Percentiles rank a stretch among this genome's conserved stretches.
Conservation (phyloP, 2,329 filamentous ascomycete species). For the Pseudopithomyces chartarum region DNA sequence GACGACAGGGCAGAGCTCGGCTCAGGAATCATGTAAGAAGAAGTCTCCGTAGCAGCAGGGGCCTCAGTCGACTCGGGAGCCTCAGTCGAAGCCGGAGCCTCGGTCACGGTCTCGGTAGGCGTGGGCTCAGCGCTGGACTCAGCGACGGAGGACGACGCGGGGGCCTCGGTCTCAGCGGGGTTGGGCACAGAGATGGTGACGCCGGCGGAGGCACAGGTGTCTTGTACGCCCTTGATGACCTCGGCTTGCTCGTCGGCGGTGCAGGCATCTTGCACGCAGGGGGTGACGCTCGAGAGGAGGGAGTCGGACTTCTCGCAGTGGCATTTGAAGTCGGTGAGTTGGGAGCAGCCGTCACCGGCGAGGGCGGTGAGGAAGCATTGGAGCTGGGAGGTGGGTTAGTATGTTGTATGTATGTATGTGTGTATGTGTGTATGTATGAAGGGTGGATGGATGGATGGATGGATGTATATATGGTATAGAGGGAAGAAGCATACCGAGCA, state of each 20-base stretch:
- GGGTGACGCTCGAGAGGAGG: slow-evolving; percentile 49
- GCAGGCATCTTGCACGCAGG: slow-evolving; percentile 54
- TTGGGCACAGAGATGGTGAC: slow-evolving; percentile 34
- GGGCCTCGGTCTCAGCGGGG: slow-evolving; percentile 13
- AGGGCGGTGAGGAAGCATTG: slow-evolving; percentile 53
- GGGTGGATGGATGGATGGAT: too few relatives aligned
- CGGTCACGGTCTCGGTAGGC: slow-evolving; percentile 6
- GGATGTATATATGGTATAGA: neutral
- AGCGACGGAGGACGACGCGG: slow-evolving; percentile 14
- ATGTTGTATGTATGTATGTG: too few relatives aligned
- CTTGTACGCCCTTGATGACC: slow-evolving; percentile 34
- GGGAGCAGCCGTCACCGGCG: slow-evolving; percentile 50
- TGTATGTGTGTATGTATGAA: neutral
- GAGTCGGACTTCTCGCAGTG: slow-evolving; percentile 53
- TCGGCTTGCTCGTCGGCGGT: slow-evolving; percentile 41
- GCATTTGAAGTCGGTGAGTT: slow-evolving; percentile 55
- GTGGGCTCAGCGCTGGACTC: slow-evolving; percentile 7
- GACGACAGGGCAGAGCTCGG: slow-evolving; percentile 17
- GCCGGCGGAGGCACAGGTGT: slow-evolving; percentile 40
- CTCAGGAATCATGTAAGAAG: slow-evolving; percentile 1
- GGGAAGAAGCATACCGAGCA: slow-evolving; percentile 50
- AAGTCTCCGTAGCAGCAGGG: slow-evolving; percentile 16
- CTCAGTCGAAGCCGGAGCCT: slow-evolving; percentile 5
- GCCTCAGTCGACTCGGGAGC: slow-evolving; percentile 15
- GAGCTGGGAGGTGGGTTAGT: slow-evolving; percentile 45